phyloP scores from a whole-genome alignment of 1,284 basidiomycete species.

The Fomes fomentarius region DNA sequence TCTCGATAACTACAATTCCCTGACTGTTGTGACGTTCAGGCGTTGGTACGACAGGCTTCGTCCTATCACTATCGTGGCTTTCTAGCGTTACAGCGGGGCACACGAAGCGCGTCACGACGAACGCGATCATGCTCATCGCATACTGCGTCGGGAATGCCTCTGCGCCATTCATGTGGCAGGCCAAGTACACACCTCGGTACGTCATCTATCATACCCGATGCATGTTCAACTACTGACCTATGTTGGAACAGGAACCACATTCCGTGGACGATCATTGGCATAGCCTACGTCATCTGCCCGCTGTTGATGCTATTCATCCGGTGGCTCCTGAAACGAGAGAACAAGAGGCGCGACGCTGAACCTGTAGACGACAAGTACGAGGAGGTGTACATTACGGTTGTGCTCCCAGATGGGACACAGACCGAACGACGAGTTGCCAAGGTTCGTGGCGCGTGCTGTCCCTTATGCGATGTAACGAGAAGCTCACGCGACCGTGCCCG shows the following conservation, averaged over 20 bases:
- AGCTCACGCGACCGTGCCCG: not conserved
- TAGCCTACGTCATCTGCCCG: slow-evolving; percentile 56
- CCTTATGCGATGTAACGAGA: too few species aligned
- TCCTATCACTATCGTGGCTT: slow-evolving; percentile 72
- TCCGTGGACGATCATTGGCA: slow-evolving; percentile 67
- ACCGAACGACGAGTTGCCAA: slow-evolving; percentile 64
- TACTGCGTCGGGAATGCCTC: slow-evolving; percentile 73
- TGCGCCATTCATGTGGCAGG: slow-evolving; percentile 77
- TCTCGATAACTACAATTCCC: not conserved
- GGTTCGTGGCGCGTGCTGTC: slow-evolving; percentile 38
- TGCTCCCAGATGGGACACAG: slow-evolving; percentile 49
- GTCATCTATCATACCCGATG: not conserved
- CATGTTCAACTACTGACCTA: too few species aligned
- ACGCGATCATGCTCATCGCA: slow-evolving; percentile 71
- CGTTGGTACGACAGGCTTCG: slow-evolving; percentile 69
- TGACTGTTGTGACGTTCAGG: slow-evolving; percentile 40
- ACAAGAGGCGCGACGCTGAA: slow-evolving; percentile 62
- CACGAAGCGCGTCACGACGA: slow-evolving; percentile 70
- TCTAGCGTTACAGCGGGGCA: slow-evolving; percentile 73
- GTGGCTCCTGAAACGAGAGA: slow-evolving; percentile 60
- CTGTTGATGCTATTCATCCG: slow-evolving; percentile 55
- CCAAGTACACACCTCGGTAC: slow-evolving; percentile 64
- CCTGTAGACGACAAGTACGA: slow-evolving; percentile 60
- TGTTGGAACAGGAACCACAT: slow-evolving; percentile 50
- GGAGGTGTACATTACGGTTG: slow-evolving; percentile 63